phyloP scores from a whole-genome alignment of 306 rosid species.

The Echinosophora koreensis region DNA sequence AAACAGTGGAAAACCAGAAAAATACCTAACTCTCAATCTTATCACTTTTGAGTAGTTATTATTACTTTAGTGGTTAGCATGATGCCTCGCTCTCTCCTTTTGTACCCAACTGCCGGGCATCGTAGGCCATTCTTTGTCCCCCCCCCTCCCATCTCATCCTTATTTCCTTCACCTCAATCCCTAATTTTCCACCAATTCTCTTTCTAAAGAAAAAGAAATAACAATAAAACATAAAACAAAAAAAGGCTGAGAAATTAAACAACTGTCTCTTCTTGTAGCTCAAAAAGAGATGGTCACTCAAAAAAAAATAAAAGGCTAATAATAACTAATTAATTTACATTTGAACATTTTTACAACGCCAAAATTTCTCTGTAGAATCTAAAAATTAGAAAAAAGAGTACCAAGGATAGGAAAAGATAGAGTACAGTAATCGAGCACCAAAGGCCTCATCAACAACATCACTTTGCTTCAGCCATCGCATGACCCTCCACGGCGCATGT shows the following conservation, averaged over 20 bases:
- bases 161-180: neutral
- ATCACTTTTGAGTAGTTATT: conserved; percentile 72
- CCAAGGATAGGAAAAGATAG: neutral
- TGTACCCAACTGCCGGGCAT: conserved; percentile 56
- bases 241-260: conserved; percentile 7
- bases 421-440: conserved; percentile 49
- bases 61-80: conserved; percentile 77
- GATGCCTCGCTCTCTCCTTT: conserved; percentile 51
- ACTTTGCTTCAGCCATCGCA: conserved; percentile 66
- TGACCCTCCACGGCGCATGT: conserved; percentile 56
- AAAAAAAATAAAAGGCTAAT: conserved; percentile 33
- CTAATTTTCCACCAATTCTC: conserved; percentile 41
- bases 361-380: conserved; percentile 69
- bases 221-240: neutral
- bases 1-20: conserved; percentile 61
- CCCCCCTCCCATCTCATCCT: conserved; percentile 39
- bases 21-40: conserved; percentile 79
- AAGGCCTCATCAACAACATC: conserved; percentile 72
- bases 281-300: neutral
- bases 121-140: conserved; percentile 72
- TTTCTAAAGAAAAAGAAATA: neutral
- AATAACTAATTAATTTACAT: conserved; percentile 63
- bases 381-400: conserved; percentile 22
- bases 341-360: conserved; percentile 64
- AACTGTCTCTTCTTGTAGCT: neutral